phyloP scores from a whole-genome alignment of 2,329 filamentous ascomycete species.

The Fusarium domesticum region DNA sequence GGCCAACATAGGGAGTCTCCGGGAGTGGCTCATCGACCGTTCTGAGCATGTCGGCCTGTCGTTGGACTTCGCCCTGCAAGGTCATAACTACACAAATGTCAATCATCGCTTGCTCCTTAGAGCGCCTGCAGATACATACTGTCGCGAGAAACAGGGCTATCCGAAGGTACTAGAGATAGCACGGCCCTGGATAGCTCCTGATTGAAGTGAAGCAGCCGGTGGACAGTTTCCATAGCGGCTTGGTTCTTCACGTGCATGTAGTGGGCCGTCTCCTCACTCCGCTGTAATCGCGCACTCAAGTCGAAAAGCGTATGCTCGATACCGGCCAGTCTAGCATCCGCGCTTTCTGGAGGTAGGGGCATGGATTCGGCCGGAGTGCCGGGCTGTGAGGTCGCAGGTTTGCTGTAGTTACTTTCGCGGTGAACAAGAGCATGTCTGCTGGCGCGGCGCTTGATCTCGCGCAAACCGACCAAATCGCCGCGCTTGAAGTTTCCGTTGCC shows the following conservation, averaged over 20 bases:
- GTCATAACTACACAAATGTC: conserved; percentile 44
- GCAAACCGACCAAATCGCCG: conserved; percentile 82
- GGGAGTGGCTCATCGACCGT: conserved; percentile 58
- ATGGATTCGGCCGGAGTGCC: conserved; percentile 82
- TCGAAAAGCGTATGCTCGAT: conserved; percentile 85
- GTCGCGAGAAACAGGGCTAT: conserved; percentile 77
- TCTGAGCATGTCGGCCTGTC: conserved; percentile 57
- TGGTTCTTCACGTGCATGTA: conserved; percentile 80
- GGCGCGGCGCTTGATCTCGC: conserved; percentile 93
- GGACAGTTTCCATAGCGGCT: conserved; percentile 74
- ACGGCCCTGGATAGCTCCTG: conserved; percentile 78
- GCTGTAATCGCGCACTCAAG: conserved; percentile 68
- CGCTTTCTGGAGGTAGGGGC: conserved; percentile 65
- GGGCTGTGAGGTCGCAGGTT: conserved; percentile 71
- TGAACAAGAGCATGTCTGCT: conserved; percentile 92
- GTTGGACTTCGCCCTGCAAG: conserved; percentile 59
- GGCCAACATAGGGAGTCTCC: conserved; percentile 65
- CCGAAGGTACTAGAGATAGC: conserved; percentile 68
- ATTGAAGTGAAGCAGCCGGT: conserved; percentile 70
- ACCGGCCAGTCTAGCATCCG: conserved; percentile 69
- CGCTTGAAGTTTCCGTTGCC: conserved; percentile 96
- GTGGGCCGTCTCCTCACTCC: conserved; percentile 79
- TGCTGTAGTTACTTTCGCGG: conserved; percentile 80
- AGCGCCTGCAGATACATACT: conserved; percentile 52
- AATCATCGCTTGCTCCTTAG: conserved; percentile 9